Evolutionary conservation across 805 yeast species (phyloP), one percentile per base, ranked within the genome.

Genomic region (Hanseniaspora valbyensis): DNA sequence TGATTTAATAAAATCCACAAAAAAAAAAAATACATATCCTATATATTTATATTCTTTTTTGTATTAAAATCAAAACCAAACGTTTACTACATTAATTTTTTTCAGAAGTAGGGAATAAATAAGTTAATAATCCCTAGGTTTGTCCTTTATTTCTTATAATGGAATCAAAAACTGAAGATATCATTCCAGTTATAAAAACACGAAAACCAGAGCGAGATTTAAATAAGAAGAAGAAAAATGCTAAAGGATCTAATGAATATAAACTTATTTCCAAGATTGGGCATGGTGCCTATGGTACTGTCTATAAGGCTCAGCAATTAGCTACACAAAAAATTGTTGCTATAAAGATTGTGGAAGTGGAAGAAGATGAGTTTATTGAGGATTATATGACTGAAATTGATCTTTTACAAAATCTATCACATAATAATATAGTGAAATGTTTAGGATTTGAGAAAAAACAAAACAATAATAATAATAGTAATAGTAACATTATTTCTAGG

Each of bases 221-320:
- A n/a, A n/a, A n/a, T 21, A n/a, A 36, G 2, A 36, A 21, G 19
- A 36, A 36, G 10, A 36, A 36, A 36, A 34, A 9, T n/a, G 18
- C 28, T 34, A 5, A 34, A 22, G 13, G 21, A 37, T 21, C 28
- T 2, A 63, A 73, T 19, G 76, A 72, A 40, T 62, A 63, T 58
- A 52, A 72, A 72, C 69, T 80, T 57, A 70, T 72, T 43, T 82
- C 78, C 43, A 73, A 81, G 33, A 70, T 92, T 2, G 98, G 97
- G 2, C 76, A 76, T 53, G 98, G 98, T 1, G 96, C 96, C 0
- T 88, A 79, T 62, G 97, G 96, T 1, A 76, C 77, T 36, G 96
- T 90, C 3, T 88, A 81, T 64, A 74, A 76, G 53, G 95, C 90
- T 0, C 66, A 79, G 26, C 83, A 87, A 58, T 65, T 73, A 53